phyloP scores from a whole-genome alignment of 495 filamentous ascomycete genomes.

The Ascobolus immersus region DNA sequence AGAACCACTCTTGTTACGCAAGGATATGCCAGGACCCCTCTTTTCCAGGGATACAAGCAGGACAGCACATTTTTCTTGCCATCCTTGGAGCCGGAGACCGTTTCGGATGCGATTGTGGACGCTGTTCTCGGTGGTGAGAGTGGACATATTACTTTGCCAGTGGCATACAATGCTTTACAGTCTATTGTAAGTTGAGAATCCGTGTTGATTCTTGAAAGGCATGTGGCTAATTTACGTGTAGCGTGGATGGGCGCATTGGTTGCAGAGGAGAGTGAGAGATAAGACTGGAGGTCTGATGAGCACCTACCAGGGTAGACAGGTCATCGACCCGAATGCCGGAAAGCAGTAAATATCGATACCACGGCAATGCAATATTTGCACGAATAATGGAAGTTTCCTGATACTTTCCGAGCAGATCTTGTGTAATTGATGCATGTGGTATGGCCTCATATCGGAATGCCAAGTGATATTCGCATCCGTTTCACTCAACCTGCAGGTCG shows the following conservation, averaged over 20 bases:
- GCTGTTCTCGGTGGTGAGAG: slow-evolving; percentile 32
- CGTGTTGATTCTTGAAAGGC: background rate
- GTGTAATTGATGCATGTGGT: no score
- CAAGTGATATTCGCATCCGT: no score
- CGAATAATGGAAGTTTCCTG: no score
- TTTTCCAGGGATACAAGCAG: slow-evolving; percentile 34
- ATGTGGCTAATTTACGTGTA: slow-evolving; percentile 12
- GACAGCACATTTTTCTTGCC: slow-evolving; percentile 28
- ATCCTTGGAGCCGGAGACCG: slow-evolving; percentile 32
- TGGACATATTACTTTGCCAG: slow-evolving; percentile 31
- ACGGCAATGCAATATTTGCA: no score
- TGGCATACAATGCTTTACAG: slow-evolving; percentile 4
- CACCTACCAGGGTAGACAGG: slow-evolving; percentile 23
- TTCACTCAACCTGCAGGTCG: no score
- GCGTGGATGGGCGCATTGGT: slow-evolving; percentile 23
- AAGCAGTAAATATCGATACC: background rate
- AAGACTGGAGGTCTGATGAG: slow-evolving; percentile 21
- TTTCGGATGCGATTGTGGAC: slow-evolving; percentile 35
- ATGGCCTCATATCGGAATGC: no score
- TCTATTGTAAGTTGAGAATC: background rate
- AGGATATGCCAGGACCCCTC: slow-evolving; percentile 33
- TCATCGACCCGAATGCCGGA: slow-evolving; percentile 19
- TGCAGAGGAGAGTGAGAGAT: slow-evolving; percentile 17
- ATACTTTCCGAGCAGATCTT: no score
- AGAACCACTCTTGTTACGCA: slow-evolving; percentile 41